phyloP scores from a whole-genome alignment of 495 filamentous ascomycete genomes.

The Tuber brumale region DNA sequence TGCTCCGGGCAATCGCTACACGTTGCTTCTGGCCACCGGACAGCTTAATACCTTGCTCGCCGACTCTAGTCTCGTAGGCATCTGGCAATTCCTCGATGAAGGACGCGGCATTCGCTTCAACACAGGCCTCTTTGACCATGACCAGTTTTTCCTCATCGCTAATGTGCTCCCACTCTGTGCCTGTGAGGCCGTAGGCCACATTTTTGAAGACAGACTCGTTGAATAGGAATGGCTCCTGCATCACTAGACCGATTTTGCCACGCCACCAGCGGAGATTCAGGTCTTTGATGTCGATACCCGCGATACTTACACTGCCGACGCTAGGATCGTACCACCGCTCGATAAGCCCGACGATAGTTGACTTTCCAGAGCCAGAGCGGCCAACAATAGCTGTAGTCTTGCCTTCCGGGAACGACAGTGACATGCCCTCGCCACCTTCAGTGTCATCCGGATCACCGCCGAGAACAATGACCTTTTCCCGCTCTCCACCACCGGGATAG shows the following conservation, averaged over 20 bases:
- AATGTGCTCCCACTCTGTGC: conserved; percentile 54
- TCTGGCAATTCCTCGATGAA: conserved; percentile 58
- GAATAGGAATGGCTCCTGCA: conserved; percentile 66
- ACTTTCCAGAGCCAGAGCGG: conserved; percentile 61
- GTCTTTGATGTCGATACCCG: conserved; percentile 46
- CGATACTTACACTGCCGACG: conserved; percentile 26
- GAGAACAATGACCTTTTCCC: conserved; percentile 38
- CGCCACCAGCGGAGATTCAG: conserved; percentile 61
- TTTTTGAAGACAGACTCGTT: conserved; percentile 62
- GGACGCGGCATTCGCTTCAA: conserved; percentile 56
- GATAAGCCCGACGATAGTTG: conserved; percentile 59
- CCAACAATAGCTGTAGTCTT: conserved; percentile 86
- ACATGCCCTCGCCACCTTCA: conserved; percentile 65
- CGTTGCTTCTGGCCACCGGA: conserved; percentile 60
- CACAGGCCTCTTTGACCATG: conserved; percentile 56
- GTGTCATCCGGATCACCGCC: conserved; percentile 51
- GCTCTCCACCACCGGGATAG: conserved; percentile 49
- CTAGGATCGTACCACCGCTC: conserved; percentile 60
- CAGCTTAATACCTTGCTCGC: conserved; percentile 48
- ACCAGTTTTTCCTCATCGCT: conserved; percentile 49
- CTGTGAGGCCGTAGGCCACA: conserved; percentile 58
- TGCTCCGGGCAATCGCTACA: conserved; percentile 68
- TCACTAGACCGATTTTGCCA: conserved; percentile 59
- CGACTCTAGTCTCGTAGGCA: conserved; percentile 56
- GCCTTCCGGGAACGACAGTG: conserved; percentile 78